Percentiles rank a stretch among this genome's conserved stretches.
Conservation (phyloP, 2,329 filamentous ascomycete genomes). For the Botrytis fabae region DNA sequence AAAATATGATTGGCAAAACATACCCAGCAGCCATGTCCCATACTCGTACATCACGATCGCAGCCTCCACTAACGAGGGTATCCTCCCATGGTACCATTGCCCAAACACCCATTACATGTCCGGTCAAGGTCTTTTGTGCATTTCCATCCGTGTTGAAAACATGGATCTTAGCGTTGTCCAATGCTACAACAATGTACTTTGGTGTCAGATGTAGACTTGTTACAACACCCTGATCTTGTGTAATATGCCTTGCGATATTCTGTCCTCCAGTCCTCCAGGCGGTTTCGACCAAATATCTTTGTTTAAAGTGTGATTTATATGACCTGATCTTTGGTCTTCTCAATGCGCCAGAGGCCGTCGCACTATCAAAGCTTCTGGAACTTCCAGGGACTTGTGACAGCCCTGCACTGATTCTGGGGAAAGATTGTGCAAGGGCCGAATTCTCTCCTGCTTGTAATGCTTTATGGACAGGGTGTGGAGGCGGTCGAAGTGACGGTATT, state of each 20-base stretch:
- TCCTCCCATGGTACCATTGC: conserved; percentile 99
- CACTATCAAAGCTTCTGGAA: conserved; percentile 57
- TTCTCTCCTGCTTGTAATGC: conserved; percentile 23
- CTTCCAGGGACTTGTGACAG: conserved; percentile 40
- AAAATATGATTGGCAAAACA: conserved; percentile 42
- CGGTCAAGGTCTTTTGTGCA: conserved; percentile 83
- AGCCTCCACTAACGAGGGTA: conserved; percentile 90
- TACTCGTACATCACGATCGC: conserved; percentile 92
- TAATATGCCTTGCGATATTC: conserved; percentile 82
- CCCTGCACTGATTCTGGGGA: conserved; percentile 47
- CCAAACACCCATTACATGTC: conserved; percentile 99
- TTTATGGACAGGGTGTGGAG: conserved; percentile 36
- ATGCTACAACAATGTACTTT: conserved; percentile 94
- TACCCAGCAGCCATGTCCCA: conserved; percentile 96
- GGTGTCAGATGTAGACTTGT: conserved; percentile 91
- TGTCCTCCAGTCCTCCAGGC: conserved; percentile 93
- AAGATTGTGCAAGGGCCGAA: conserved; percentile 43
- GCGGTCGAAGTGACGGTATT: conserved; percentile 33
- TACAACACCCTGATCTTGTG: conserved; percentile 93
- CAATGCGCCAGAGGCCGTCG: conserved; percentile 43
- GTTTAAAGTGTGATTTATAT: conserved; percentile 97
- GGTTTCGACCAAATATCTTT: conserved; percentile 93
- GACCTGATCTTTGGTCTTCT: conserved; percentile 68
- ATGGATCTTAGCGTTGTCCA: conserved; percentile 98
- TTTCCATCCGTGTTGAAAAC: conserved; percentile 93